Evolutionary conservation across 768 basidiomycete species (phyloP).

Genomic region (Infundibulicybe gibba): DNA sequence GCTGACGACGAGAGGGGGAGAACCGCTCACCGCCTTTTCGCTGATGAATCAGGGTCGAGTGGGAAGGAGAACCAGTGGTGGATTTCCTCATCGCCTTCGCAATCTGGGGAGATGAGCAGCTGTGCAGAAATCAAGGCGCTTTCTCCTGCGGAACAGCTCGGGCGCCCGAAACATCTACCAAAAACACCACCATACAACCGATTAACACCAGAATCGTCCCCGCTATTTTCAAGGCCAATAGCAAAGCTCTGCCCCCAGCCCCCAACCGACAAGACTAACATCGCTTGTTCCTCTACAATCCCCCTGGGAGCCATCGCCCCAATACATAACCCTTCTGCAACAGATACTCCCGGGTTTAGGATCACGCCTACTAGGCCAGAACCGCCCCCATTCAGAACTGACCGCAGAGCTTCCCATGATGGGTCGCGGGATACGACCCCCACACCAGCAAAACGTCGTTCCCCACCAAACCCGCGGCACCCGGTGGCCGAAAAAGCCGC

Average conservation of each 20-base stretch:
- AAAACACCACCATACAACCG: conserved; percentile 10
- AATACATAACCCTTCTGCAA: background rate
- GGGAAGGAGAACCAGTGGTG: conserved; percentile 31
- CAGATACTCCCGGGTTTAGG: background rate
- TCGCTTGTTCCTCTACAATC: background rate
- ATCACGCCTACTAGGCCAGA: background rate
- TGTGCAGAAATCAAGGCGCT: background rate
- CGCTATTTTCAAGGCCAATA: conserved; percentile 3
- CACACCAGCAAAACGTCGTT: too few species aligned
- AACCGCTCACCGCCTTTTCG: conserved; percentile 58
- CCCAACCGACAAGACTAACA: conserved; percentile 3
- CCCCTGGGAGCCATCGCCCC: background rate
- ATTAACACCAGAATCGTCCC: conserved; percentile 17
- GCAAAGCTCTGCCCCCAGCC: background rate
- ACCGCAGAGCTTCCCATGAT: background rate
- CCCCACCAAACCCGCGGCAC: too few species aligned
- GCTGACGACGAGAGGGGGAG: conserved; percentile 51
- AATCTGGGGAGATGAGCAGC: background rate
- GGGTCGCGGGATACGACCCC: too few species aligned
- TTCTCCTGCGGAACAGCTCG: background rate
- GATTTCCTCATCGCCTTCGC: conserved; percentile 16
- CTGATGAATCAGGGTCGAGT: conserved; percentile 30
- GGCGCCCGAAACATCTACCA: background rate
- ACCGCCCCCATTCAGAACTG: background rate
- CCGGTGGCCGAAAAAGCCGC: too few species aligned